Conservation (phyloP, 2,329 filamentous ascomycete species). For the Tympanopsis confertula region DNA sequence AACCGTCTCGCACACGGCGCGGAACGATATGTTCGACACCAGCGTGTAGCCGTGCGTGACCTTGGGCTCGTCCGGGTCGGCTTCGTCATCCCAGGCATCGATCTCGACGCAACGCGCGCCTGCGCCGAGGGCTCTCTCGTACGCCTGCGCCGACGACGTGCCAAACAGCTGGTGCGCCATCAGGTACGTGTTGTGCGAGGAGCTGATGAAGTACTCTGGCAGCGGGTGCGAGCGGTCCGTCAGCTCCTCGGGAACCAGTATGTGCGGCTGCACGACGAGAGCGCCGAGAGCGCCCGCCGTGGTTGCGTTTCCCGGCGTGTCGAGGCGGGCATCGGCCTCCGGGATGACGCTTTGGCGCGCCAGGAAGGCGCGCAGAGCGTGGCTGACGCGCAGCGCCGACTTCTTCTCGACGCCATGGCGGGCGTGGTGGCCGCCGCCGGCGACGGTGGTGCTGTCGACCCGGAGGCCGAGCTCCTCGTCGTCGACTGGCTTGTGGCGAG, state of each 20-base stretch:
- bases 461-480: constrained; percentile 41
- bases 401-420: constrained; percentile 33
- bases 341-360: constrained; percentile 37
- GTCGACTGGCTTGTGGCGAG: too few species aligned
- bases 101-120: constrained; percentile 64
- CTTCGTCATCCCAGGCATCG: constrained; percentile 58
- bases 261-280: constrained; percentile 44
- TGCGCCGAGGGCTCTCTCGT: constrained; percentile 47
- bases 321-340: constrained; percentile 31
- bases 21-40: constrained; percentile 54
- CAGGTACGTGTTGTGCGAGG: constrained; percentile 64
- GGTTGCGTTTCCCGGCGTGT: constrained; percentile 27
- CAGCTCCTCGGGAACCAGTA: constrained; percentile 39
- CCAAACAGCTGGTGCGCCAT: constrained; percentile 60
- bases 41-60: constrained; percentile 62
- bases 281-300: constrained; percentile 31
- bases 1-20: constrained; percentile 53
- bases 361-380: constrained; percentile 42
- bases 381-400: constrained; percentile 44
- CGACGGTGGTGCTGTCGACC: constrained; percentile 36
- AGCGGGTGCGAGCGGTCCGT: constrained; percentile 47
- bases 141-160: constrained; percentile 47
- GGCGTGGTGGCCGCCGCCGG: constrained; percentile 46
- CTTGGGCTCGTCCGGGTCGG: constrained; percentile 51
- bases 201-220: constrained; percentile 62